A percentile compares a stretch with the other conserved stretches of the same genome.
Evolutionary conservation across 495 filamentous ascomycete genomes (phyloP).

Genomic region (Penicillium ochrochloron): DNA sequence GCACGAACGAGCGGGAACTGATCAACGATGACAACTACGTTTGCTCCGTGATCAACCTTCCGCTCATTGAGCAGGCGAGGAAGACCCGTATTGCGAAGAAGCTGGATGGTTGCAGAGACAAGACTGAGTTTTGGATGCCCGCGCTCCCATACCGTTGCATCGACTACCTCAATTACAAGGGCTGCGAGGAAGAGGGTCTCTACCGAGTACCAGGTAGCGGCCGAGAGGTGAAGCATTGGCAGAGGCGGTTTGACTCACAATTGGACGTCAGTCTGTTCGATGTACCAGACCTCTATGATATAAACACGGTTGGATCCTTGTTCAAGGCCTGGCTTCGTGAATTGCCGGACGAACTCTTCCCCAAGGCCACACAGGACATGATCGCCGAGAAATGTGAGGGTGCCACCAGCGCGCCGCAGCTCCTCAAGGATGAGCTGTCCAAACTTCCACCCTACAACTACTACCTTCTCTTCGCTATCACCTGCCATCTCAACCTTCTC

Average conservation of each 20-base stretch:
- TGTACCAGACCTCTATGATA: conserved; percentile 83
- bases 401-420: conserved; percentile 74
- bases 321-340: conserved; percentile 94
- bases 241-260: conserved; percentile 85
- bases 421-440: conserved; percentile 87
- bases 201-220: conserved; percentile 87
- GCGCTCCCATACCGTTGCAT: conserved; percentile 89
- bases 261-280: conserved; percentile 84
- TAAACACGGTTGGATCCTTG: conserved; percentile 90
- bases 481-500: conserved; percentile 86
- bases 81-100: conserved; percentile 83
- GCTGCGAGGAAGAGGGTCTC: conserved; percentile 86
- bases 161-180: conserved; percentile 90
- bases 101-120: conserved; percentile 81
- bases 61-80: conserved; percentile 83
- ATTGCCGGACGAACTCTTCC: conserved; percentile 88
- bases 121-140: conserved; percentile 98
- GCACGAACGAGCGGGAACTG: conserved; percentile 68
- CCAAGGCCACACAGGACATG: conserved; percentile 74
- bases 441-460: conserved; percentile 91
- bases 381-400: conserved; percentile 75
- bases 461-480: conserved; percentile 94
- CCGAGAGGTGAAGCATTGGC: conserved; percentile 83
- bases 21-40: conserved; percentile 77
- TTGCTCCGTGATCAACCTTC: conserved; percentile 76